A percentile compares a stretch with the other conserved stretches of the same genome.
Evolutionary conservation across 2,329 filamentous ascomycete species (phyloP).

Genomic region (Cladorrhinum sp.): DNA sequence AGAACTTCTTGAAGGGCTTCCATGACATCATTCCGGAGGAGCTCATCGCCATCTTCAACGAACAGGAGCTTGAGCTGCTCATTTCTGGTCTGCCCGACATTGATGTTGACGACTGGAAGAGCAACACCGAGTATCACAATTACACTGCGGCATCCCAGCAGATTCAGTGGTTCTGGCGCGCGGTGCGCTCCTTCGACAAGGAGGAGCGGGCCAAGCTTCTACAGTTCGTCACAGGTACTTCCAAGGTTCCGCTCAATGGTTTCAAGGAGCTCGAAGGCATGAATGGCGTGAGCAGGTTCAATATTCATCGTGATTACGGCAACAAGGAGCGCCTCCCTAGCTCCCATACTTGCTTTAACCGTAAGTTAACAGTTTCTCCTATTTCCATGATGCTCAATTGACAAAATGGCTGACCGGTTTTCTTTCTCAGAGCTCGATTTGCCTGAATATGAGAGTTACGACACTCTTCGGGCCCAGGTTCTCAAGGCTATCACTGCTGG

Average conservation of each 20-base stretch:
- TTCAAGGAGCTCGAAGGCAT: slow-evolving; percentile 99
- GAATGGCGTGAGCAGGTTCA: slow-evolving; percentile 97
- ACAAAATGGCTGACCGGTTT: slow-evolving; percentile 35
- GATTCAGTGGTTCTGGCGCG: slow-evolving; percentile 99
- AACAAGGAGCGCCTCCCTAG: slow-evolving; percentile 93
- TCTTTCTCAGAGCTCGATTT: slow-evolving; percentile 80
- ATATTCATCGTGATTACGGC: slow-evolving; percentile 96
- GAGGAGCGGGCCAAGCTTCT: slow-evolving; percentile 96
- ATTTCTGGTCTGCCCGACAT: slow-evolving; percentile 98
- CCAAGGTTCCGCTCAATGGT: slow-evolving; percentile 95
- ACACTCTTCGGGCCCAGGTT: slow-evolving; percentile 79
- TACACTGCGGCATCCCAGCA: slow-evolving; percentile 92
- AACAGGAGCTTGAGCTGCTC: slow-evolving; percentile 92
- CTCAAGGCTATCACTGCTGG: slow-evolving; percentile 97
- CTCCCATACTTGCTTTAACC: slow-evolving; percentile 98
- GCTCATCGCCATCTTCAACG: slow-evolving; percentile 94
- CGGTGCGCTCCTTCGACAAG: slow-evolving; percentile 95
- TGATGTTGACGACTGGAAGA: slow-evolving; percentile 98
- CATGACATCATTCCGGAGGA: slow-evolving; percentile 97
- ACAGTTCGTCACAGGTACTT: slow-evolving; percentile 97
- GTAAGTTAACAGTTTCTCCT: slow-evolving; percentile 56
- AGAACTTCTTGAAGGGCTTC: slow-evolving; percentile 91
- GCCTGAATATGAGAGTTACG: slow-evolving; percentile 96
- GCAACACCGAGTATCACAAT: slow-evolving; percentile 97
- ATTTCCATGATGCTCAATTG: not conserved